A percentile compares a stretch with the other conserved stretches of the same genome.
phyloP scores from a whole-genome alignment of 148 eudicot genomes.

The Bassia scoparia region DNA sequence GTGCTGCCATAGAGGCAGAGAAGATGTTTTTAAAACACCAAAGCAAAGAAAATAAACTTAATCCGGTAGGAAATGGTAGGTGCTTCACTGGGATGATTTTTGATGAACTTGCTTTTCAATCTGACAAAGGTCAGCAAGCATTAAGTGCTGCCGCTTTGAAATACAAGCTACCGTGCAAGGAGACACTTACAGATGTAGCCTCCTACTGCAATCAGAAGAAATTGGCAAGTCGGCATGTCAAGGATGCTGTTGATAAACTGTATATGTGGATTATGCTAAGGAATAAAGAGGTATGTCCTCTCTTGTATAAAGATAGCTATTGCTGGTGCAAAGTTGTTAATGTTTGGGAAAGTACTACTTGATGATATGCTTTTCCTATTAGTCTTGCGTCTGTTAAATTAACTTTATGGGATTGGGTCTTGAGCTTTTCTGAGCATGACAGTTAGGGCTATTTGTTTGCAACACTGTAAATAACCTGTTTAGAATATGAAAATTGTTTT shows the following conservation, averaged over 20 bases:
- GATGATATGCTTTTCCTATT: not conserved
- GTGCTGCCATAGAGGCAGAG: constrained; percentile 80
- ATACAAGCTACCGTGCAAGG: constrained; percentile 49
- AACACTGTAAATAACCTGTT: not conserved
- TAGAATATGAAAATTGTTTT: not conserved
- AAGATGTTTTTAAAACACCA: constrained; percentile 40
- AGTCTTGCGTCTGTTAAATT: not conserved
- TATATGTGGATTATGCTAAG: constrained; percentile 76
- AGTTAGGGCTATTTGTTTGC: not conserved
- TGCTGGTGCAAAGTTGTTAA: not conserved
- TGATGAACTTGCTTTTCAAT: constrained; percentile 43
- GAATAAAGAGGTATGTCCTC: constrained; percentile 58
- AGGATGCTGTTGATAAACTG: constrained; percentile 76
- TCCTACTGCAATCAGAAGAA: constrained; percentile 69
- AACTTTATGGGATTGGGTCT: not conserved
- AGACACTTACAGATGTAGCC: constrained; percentile 58
- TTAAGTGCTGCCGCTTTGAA: constrained; percentile 56
- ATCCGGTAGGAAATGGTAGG: constrained; percentile 24
- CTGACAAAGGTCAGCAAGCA: constrained; percentile 50
- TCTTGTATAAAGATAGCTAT: not conserved
- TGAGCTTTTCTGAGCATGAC: not conserved
- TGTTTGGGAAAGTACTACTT: not conserved
- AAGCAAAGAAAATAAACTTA: constrained; percentile 20
- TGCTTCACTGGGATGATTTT: constrained; percentile 63
- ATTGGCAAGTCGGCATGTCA: constrained; percentile 66